Base-by-base conservation (phyloP, 768 basidiomycete species). In the Suillus ampliporus region DNA sequence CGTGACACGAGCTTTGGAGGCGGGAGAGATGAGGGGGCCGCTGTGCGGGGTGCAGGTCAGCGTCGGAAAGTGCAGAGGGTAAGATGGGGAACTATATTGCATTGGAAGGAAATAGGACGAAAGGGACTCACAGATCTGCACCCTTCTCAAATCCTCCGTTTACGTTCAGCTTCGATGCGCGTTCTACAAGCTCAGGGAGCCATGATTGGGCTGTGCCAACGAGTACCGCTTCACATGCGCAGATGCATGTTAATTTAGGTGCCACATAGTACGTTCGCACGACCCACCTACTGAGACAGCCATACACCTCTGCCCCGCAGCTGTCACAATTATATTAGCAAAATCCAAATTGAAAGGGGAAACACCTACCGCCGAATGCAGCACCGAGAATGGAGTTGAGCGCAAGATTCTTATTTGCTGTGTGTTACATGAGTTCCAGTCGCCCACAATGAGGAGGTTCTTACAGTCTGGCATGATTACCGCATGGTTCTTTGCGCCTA, bases 401-500 rank as follows among this genome's bases (percentile, higher is more conserved):
- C 13, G 95, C 88, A 31, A 93, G 82, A 68, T 97, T 96, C 75
- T 90, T 93, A 79, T 97, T 99, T 23, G 95, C 95, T 92, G 60
- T 19, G 44, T 19, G 28, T 50, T 26, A 40, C 23, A 47, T 68
- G 51, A 65, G 58, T 35, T 56, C 46, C 8, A 17, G 8, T 37
- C n/a, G 34, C 38, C 10, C 31, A n/a, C 35, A 37, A 44, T 61
- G 34, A 59, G 9, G 34, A 34, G 26, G 35, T 23, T 71, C 83
- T 60, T 64, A 96, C 95, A 93, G 76, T 97, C 95, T 21, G 94
- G 91, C 93, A 97, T 95, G 68, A 97, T 74, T 15, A 97, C 85
- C 19, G 89, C 94, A 75, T 97, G 95, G 69, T 97, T 99, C 81
- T 99, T 99, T 34, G 97, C 97, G n/a, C 97, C 97, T 76, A 99